Percentiles rank a stretch among this genome's conserved stretches.
phyloP scores from a whole-genome alignment of 345 rosid species.

The Corymbia maculata region DNA sequence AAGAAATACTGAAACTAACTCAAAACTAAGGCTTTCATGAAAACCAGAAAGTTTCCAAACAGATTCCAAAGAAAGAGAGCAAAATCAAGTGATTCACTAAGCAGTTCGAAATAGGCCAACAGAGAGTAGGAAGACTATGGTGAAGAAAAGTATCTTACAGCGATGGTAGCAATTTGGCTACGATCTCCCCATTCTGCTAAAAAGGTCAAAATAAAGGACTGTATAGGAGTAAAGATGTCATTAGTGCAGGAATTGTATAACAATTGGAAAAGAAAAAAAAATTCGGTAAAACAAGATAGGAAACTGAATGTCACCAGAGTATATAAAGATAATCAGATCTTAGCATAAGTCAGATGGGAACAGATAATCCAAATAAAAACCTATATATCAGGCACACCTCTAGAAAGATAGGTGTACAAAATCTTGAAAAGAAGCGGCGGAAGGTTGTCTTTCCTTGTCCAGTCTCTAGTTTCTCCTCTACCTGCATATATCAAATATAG shows the following conservation, averaged over 20 bases:
- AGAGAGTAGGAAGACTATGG: background rate
- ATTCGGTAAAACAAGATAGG: background rate
- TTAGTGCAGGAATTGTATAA: background rate
- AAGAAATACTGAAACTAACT: background rate
- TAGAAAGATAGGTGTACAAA: conserved; percentile 93
- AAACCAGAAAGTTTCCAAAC: background rate
- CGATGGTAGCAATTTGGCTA: conserved; percentile 99
- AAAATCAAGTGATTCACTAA: background rate
- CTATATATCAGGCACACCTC: conserved; percentile 42
- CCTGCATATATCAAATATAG: conserved; percentile 28
- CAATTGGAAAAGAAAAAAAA: background rate
- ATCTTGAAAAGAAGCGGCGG: conserved; percentile 87
- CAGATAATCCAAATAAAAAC: background rate
- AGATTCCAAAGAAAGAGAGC: background rate
- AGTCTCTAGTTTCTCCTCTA: conserved; percentile 93
- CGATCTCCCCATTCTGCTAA: conserved; percentile 99
- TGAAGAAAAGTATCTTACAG: conserved; percentile 46
- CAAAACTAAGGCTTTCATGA: background rate
- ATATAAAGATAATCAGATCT: background rate
- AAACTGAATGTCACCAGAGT: background rate
- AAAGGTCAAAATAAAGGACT: conserved; percentile 93
- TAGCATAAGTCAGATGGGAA: background rate
- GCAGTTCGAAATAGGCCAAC: background rate
- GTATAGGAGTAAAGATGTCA: conserved; percentile 1
- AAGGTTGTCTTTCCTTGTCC: conserved; percentile 76